These are phyloP conservation scores for Salinomyces thailandicus DNA, from an alignment of 2,329 filamentous ascomycete genomes.

Conservation along the genomic window DNA sequence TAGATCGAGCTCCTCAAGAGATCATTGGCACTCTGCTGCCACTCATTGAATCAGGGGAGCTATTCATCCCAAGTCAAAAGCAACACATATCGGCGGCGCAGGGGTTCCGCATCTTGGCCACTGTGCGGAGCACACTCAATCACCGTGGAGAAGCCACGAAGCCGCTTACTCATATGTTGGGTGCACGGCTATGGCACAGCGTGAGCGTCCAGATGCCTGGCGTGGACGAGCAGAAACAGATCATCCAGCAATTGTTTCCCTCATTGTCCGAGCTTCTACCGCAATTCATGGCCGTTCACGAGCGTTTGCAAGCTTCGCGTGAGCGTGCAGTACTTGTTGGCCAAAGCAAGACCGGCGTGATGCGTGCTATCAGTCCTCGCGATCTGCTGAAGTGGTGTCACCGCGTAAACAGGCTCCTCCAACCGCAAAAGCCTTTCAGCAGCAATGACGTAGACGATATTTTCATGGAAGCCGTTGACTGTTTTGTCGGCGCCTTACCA, in stretches of 20 bases:
- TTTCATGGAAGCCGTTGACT: slow-evolving; percentile 87
- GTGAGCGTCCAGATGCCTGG: slow-evolving; percentile 59
- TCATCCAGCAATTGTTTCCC: slow-evolving; percentile 63
- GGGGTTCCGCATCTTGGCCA: slow-evolving; percentile 86
- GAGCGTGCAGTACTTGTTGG: slow-evolving; percentile 36
- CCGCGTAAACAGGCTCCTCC: slow-evolving; percentile 58
- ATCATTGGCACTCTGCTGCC: slow-evolving; percentile 88
- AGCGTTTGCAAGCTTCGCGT: slow-evolving; percentile 31
- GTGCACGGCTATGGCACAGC: slow-evolving; percentile 73
- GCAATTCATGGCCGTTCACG: slow-evolving; percentile 48
- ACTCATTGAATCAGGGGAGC: slow-evolving; percentile 81
- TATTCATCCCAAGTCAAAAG: slow-evolving; percentile 79
- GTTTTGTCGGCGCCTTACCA: slow-evolving; percentile 74
- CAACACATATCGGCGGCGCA: slow-evolving; percentile 73
- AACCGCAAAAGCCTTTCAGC: slow-evolving; percentile 50
- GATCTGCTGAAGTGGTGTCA: slow-evolving; percentile 90
- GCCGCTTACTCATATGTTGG: slow-evolving; percentile 60
- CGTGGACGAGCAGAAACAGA: slow-evolving; percentile 59
- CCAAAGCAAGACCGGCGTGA: slow-evolving; percentile 44
- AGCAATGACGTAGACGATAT: slow-evolving; percentile 70
- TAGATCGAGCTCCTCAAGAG: slow-evolving; percentile 89
- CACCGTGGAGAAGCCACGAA: slow-evolving; percentile 60
- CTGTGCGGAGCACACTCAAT: slow-evolving; percentile 60
- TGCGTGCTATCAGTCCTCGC: slow-evolving; percentile 55
- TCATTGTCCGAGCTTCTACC: slow-evolving; percentile 49